A percentile compares a stretch with the other conserved stretches of the same genome.
phyloP scores from a whole-genome alignment of 768 basidiomycete genomes.

The Mycena filopes region DNA sequence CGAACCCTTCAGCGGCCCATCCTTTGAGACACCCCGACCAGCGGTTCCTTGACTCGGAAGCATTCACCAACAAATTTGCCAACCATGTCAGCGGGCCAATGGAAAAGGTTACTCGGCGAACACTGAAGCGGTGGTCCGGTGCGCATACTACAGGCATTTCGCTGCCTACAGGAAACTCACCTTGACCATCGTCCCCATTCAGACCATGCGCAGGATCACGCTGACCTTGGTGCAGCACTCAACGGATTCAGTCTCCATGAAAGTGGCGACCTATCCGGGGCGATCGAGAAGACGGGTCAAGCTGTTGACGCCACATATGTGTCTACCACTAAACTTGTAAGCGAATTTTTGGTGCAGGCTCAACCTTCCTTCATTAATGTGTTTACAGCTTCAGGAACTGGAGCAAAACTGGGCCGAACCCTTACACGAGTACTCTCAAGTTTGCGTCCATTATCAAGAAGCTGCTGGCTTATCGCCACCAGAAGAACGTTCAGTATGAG shows the following conservation, averaged over 20 bases:
- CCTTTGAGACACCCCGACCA: conserved; percentile 94
- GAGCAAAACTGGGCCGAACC: conserved; percentile 97
- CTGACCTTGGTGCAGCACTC: conserved; percentile 90
- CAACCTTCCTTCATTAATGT: conserved; percentile 22
- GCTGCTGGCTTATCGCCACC: conserved; percentile 92
- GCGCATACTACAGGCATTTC: conserved; percentile 43
- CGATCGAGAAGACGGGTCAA: conserved; percentile 97
- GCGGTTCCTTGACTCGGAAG: conserved; percentile 94
- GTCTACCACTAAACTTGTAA: conserved; percentile 88
- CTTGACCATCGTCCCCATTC: conserved; percentile 20
- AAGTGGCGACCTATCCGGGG: conserved; percentile 73
- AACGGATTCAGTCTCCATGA: conserved; percentile 96
- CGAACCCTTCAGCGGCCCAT: conserved; percentile 89
- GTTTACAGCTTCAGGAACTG: conserved; percentile 84
- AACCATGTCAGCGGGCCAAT: conserved; percentile 90
- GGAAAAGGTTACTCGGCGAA: conserved; percentile 95
- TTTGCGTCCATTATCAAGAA: conserved; percentile 96
- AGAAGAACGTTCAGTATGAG: conserved; percentile 98
- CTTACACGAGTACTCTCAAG: conserved; percentile 93
- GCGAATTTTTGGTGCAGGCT: conserved; percentile 35
- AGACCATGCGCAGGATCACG: conserved; percentile 89
- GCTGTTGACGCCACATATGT: conserved; percentile 95
- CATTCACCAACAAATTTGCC: conserved; percentile 95
- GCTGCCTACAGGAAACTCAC: conserved; percentile 15
- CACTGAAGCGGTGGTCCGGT: conserved; percentile 96